Conservation (phyloP, 2,329 filamentous ascomycete genomes). For the Aspergillus pseudoglaucus region DNA sequence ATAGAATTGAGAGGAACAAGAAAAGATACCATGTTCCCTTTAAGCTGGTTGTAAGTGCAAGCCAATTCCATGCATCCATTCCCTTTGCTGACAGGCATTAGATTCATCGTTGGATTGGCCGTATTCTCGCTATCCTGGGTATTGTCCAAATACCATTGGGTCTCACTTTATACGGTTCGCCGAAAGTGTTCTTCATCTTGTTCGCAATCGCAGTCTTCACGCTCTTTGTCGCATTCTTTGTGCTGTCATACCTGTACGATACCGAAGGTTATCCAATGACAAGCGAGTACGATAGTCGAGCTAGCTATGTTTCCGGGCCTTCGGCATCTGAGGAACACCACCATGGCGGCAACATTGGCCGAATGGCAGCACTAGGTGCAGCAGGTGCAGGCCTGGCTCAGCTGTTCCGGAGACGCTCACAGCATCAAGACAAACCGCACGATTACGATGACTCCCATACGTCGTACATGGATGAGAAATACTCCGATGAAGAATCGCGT, state of each 20-base stretch:
- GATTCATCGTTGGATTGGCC: slow-evolving; percentile 84
- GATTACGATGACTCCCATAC: slow-evolving; percentile 43
- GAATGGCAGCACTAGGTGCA: slow-evolving; percentile 49
- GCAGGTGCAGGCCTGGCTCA: slow-evolving; percentile 54
- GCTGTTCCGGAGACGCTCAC: slow-evolving; percentile 37
- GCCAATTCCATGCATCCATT: too few relatives aligned
- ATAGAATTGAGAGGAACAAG: slow-evolving; percentile 47
- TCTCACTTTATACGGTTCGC: slow-evolving; percentile 85
- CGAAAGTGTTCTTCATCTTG: slow-evolving; percentile 74
- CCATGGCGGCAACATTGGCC: slow-evolving; percentile 39
- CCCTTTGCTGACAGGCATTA: slow-evolving; percentile 36
- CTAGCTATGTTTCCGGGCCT: slow-evolving; percentile 49
- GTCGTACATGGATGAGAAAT: slow-evolving; percentile 62
- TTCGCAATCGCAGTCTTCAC: slow-evolving; percentile 72
- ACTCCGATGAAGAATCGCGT: slow-evolving; percentile 46
- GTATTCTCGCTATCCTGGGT: slow-evolving; percentile 70
- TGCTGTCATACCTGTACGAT: slow-evolving; percentile 65
- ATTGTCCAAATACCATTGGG: slow-evolving; percentile 84
- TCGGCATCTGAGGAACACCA: slow-evolving; percentile 44
- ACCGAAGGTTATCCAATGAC: slow-evolving; percentile 41
- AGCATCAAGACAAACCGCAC: slow-evolving; percentile 40
- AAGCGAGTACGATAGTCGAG: slow-evolving; percentile 53
- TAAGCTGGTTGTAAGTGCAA: slow-evolving; percentile 53
- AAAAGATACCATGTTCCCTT: slow-evolving; percentile 50
- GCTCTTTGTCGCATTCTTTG: slow-evolving; percentile 69